A percentile compares a stretch with the other conserved stretches of the same genome.
Conservation (phyloP, 192 early-diverging fungal genomes). For the Umbelopsis vinacea region DNA sequence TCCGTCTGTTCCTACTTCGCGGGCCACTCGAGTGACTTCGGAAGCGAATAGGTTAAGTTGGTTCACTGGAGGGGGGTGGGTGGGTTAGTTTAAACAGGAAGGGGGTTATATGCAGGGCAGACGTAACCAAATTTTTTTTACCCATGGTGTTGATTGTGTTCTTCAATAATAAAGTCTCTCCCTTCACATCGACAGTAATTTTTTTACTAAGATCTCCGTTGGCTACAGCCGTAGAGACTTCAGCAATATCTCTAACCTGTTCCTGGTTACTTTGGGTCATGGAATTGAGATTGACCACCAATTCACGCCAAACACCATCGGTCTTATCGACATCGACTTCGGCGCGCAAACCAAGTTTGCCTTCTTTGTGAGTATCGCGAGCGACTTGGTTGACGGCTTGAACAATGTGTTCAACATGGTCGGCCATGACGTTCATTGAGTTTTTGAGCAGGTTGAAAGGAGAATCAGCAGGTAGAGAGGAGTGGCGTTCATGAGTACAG, state of each 20-base stretch:
- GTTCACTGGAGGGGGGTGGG: conserved; percentile 44
- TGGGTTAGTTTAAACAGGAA: background rate
- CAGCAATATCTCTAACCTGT: conserved; percentile 70
- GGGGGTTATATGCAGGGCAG: background rate
- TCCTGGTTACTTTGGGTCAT: conserved; percentile 59
- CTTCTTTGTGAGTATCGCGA: conserved; percentile 71
- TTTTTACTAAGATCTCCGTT: conserved; percentile 73
- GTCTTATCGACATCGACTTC: conserved; percentile 48
- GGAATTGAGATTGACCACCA: conserved; percentile 60
- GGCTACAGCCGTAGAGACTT: conserved; percentile 71
- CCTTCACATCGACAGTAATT: conserved; percentile 68
- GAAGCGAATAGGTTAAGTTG: conserved; percentile 56
- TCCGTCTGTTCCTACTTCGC: conserved; percentile 70
- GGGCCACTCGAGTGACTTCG: conserved; percentile 68
- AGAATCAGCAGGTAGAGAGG: conserved; percentile 18
- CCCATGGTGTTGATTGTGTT: conserved; percentile 79
- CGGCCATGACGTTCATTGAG: conserved; percentile 66
- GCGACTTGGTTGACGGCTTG: conserved; percentile 71
- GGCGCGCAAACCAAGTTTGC: conserved; percentile 72
- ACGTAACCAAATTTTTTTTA: conserved; percentile 44
- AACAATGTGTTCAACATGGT: conserved; percentile 58
- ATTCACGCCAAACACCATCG: conserved; percentile 59
- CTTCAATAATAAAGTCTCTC: conserved; percentile 77
- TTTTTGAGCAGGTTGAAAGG: conserved; percentile 49
- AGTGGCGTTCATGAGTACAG: conserved; percentile 39